phyloP scores from a whole-genome alignment of 352 stramenopile genomes.

The Globisporangium lucens region DNA sequence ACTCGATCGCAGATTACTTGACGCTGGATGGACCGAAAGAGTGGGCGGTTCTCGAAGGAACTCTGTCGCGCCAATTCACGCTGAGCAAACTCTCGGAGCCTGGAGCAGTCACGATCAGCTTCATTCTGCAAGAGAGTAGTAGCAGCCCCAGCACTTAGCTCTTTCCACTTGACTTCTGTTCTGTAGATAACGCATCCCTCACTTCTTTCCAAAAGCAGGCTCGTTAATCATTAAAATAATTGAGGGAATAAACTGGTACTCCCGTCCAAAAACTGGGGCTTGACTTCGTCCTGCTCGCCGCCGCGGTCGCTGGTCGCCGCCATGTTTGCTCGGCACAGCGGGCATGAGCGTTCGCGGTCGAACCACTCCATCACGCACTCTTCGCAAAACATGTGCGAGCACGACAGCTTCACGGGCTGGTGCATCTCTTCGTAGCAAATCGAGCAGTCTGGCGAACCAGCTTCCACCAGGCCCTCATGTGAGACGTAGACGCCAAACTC shows the following conservation, averaged over 20 bases:
- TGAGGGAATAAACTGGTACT: conserved; percentile 76
- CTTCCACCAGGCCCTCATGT: conserved; percentile 55
- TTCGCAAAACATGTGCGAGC: conserved; percentile 83
- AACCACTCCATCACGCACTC: conserved; percentile 85
- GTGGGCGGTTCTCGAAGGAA: conserved; percentile 61
- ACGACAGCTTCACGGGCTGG: conserved; percentile 66
- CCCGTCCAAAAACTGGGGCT: conserved; percentile 72
- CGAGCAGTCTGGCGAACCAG: conserved; percentile 63
- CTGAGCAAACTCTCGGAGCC: conserved; percentile 48
- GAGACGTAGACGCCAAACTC: conserved; percentile 71
- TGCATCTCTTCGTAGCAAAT: conserved; percentile 84
- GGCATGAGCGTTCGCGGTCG: conserved; percentile 78
- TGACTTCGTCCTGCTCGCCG: conserved; percentile 26
- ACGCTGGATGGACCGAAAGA: conserved; percentile 25
- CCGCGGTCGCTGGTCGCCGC: conserved; percentile 18
- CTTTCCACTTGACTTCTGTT: not conserved
- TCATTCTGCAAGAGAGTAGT: conserved; percentile 16
- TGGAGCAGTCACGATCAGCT: conserved; percentile 44
- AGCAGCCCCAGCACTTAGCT: conserved; percentile 6
- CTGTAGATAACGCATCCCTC: not conserved
- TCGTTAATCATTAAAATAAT: conserved; percentile 23
- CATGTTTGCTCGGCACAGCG: conserved; percentile 66
- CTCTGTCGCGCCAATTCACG: conserved; percentile 52
- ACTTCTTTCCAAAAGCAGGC: not conserved
- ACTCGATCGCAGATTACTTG: not conserved